Evolutionary conservation across 495 filamentous ascomycete species (phyloP), one percentile per base, ranked within the genome.

Genomic region (Tuber umbilicatum): DNA sequence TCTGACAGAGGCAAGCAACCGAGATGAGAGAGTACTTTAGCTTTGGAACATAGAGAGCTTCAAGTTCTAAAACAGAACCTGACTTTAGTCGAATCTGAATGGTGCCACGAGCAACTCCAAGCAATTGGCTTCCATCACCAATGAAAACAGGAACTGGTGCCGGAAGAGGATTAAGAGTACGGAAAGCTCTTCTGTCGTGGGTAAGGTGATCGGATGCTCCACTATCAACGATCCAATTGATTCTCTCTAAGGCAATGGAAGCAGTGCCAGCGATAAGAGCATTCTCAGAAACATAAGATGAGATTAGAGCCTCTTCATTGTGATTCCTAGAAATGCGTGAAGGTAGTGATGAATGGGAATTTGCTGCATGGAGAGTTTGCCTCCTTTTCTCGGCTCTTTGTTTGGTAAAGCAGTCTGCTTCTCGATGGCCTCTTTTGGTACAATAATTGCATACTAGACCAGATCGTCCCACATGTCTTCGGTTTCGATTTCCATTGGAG

Each of bases 251-350:
- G 17, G 19, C 5, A 1, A 6, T 47, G 0, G 0, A 6, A 0
- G 43, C 19, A 0, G 43, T 47, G 6, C 0, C 7, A 7, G 19
- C 43, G 6, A 2, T 23, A 21, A 47, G 43, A 0, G 43, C 43
- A 47, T 47, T 47, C 19, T 47, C 43, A 23, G 43, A 47, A 21
- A 47, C 0, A 7, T 47, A 47, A 23, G 43, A 47, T 5, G 43
- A 17, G 0, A 47, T 47, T 0, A 47, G 43, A 23, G 43, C 43
- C 43, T 47, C 4, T 47, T 47, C 43, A 5, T 0, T 47, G 5
- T 47, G 4, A 0, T 23, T 47, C 5, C 43, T 5, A 23, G 5
- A 23, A 5, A 0, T 47, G 19, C 0, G 0, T 1, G 0, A 5
- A 0, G 1, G 4, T 23, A 0, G 2, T 40, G 5, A 5, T 1